These are phyloP conservation scores for Rhinocladiella mackenziei DNA, from an alignment of 2,329 filamentous ascomycete species.

Conservation along the genomic window DNA sequence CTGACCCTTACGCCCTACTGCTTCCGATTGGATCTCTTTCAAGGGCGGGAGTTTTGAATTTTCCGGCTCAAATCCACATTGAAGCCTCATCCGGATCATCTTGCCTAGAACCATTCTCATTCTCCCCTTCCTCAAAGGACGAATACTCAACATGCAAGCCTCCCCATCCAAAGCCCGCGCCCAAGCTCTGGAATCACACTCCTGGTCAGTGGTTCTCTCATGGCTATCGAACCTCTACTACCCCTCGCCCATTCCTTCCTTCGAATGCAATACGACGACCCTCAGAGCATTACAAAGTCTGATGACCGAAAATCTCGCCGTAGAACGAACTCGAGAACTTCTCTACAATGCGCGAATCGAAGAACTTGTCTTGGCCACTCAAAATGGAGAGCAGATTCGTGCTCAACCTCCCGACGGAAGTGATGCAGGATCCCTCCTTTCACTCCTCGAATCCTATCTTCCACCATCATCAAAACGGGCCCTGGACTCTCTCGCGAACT, in stretches of 20 bases:
- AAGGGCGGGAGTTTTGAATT: no score
- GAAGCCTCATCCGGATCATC: no score
- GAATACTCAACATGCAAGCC: conserved; percentile 49
- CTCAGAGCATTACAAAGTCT: conserved; percentile 26
- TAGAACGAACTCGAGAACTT: conserved; percentile 40
- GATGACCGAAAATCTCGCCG: conserved; percentile 25
- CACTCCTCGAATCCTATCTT: conserved; percentile 9
- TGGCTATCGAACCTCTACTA: conserved; percentile 74
- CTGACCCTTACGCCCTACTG: no score
- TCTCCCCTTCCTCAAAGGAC: no score
- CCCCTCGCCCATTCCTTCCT: conserved; percentile 61
- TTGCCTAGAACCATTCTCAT: no score
- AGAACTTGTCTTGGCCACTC: conserved; percentile 3
- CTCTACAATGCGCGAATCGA: conserved; percentile 32
- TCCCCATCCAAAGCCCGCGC: conserved; percentile 65
- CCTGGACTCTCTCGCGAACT: conserved; percentile 14
- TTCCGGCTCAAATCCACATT: no score
- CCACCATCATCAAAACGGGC: conserved; percentile 3
- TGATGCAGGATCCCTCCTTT: conserved; percentile 2
- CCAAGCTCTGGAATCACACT: conserved; percentile 76
- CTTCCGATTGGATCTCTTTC: no score
- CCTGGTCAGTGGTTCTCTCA: conserved; percentile 82
- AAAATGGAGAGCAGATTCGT: not conserved
- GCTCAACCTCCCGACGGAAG: not conserved
- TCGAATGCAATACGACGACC: conserved; percentile 85